Percentiles rank a stretch among this genome's conserved stretches.
Conservation (phyloP, 148 eudicot genomes). For the Drosera capensis region DNA sequence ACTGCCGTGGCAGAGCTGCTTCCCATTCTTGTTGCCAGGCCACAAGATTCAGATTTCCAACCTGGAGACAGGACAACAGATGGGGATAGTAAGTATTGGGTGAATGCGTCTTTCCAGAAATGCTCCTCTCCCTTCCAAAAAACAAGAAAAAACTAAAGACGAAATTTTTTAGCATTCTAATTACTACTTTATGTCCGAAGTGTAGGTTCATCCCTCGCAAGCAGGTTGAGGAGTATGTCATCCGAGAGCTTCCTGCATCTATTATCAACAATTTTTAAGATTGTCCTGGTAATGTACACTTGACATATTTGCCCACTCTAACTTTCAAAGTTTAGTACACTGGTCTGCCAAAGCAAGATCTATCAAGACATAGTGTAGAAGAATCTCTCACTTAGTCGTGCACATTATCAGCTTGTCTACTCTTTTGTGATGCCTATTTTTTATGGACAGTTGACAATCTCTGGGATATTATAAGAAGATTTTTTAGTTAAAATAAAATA, state of each 20-base stretch:
- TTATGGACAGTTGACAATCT: no score
- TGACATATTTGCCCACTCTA: constrained; percentile 7
- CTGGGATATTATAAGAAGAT: no score
- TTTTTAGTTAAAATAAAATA: no score
- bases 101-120: constrained; percentile 3
- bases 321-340: constrained; percentile 1
- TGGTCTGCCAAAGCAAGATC: background rate
- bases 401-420: no score
- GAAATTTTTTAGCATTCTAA: no score
- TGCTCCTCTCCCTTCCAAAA: background rate
- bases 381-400: no score
- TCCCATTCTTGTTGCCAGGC: constrained; percentile 54
- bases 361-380: background rate
- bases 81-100: constrained; percentile 80
- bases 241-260: constrained; percentile 80
- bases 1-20: constrained; percentile 67
- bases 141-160: constrained; percentile 2
- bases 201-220: constrained; percentile 80
- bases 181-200: constrained; percentile 55
- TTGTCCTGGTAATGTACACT: constrained; percentile 72
- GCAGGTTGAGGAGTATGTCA: constrained; percentile 73
- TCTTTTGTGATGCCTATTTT: no score
- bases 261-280: constrained; percentile 51
- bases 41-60: constrained; percentile 42
- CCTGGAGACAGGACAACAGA: constrained; percentile 66